Percentiles rank a stretch among this genome's conserved stretches.
These are phyloP conservation scores for Rutstroemia sp. DNA, from an alignment of 2,329 filamentous ascomycete genomes.

Conservation along the genomic window DNA sequence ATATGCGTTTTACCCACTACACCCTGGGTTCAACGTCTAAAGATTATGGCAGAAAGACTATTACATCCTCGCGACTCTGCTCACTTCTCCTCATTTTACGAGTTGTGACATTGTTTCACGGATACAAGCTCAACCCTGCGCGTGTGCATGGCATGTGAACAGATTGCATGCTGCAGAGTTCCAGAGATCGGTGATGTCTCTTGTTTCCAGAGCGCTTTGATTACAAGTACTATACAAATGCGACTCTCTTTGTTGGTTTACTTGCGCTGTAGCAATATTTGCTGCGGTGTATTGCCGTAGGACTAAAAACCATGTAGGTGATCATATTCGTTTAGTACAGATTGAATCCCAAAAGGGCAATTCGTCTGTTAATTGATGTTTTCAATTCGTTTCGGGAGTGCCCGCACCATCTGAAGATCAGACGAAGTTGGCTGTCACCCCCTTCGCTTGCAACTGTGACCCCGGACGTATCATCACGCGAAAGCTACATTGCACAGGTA, in stretches of 20 bases:
- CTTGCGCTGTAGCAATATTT: no score
- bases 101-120: conserved; percentile 20
- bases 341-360: no score
- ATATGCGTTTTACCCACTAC: conserved; percentile 29
- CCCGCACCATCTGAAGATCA: conserved; percentile 14
- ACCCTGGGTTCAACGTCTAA: conserved; percentile 30
- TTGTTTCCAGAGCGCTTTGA: no score
- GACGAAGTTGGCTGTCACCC: conserved; percentile 7
- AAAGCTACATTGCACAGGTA: background rate
- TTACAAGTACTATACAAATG: no score
- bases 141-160: background rate
- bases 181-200: background rate
- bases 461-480: background rate
- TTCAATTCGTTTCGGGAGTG: background rate
- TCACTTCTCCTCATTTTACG: conserved; percentile 14
- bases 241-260: no score
- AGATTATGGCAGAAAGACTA: conserved; percentile 29
- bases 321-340: no score
- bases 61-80: conserved; percentile 22
- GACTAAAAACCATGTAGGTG: no score
- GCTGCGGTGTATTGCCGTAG: no score
- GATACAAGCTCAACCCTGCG: conserved; percentile 2
- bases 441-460: conserved; percentile 2
- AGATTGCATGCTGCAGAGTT: background rate
- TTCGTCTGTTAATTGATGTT: background rate